phyloP scores from a whole-genome alignment of 1,284 basidiomycete species.

The Ustilago loliicola region DNA sequence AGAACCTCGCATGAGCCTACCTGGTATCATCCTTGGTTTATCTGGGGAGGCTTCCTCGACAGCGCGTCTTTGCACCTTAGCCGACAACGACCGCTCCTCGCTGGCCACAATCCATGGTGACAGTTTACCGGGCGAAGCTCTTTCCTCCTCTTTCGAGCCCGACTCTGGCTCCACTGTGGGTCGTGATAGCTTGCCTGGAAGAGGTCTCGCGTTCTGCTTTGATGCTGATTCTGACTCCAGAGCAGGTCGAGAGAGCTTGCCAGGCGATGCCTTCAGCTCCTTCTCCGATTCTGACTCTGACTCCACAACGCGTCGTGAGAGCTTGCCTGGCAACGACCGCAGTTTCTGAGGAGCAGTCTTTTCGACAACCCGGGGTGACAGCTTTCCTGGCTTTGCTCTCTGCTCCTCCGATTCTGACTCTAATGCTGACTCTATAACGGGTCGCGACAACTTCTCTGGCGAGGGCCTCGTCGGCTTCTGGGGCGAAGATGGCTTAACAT shows the following conservation, averaged over 20 bases:
- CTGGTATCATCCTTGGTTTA: background rate
- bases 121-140: background rate
- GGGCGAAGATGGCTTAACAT: background rate
- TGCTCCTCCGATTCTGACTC: background rate
- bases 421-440: background rate
- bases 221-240: background rate
- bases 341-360: background rate
- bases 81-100: background rate
- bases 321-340: background rate
- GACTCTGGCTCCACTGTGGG: background rate
- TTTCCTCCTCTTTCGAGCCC: no score
- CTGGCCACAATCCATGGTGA: background rate
- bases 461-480: background rate
- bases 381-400: background rate
- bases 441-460: background rate
- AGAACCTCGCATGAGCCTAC: background rate
- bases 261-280: background rate
- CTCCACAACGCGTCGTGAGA: background rate
- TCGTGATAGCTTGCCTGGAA: background rate
- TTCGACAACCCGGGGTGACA: background rate
- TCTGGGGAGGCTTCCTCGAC: background rate
- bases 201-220: background rate
- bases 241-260: background rate
- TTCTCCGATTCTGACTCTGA: background rate
- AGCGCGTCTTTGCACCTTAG: background rate